Evolutionary conservation across 208 protist species (phyloP), one percentile per base, ranked within the genome.

Genomic region (Porcisia deanei): DNA sequence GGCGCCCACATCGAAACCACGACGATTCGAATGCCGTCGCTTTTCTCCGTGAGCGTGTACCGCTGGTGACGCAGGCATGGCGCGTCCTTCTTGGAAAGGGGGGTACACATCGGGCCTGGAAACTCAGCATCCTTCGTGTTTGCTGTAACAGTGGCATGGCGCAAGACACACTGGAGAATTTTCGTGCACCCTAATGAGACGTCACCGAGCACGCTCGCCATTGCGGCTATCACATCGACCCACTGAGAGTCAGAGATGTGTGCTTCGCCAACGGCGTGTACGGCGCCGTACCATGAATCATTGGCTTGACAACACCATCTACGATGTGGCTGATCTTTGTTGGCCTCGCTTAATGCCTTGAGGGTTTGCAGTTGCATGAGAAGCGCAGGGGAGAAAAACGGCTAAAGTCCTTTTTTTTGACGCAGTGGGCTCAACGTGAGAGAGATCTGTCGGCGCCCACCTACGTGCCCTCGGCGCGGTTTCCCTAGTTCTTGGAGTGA

Each of bases 41-140:
- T 94, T 73, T 96, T 96, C 71, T 96, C 89, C 7, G 89, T 94
- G 22, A 96, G 73, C 16, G 84, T 85, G 79, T 94, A 96, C 41
- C 52, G n/a, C 4, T 73, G 55, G 47, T 73, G 54, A 6, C 67
- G 73, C 39, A 91, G 57, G 47, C 58, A 34, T 0, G 39, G n/a
- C 58, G 81, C 53, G 76, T 94, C 78, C 41, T 78, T 75, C 57
- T 87, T 89, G n/a, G 86, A 79, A 47, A 96, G 67, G 25, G 91
- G 91, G 9, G 85, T 89, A 79, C 91, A 96, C 66, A 94, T 83
- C 34, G 91, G 88, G 0, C 91, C 91, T 7, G 89, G 89, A 66
- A 96, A 96, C 55, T 84, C 85, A 2, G 60, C 54, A 1, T 55
- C 22, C 16, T 81, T 76, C 0, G 77, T 49, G 47, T 16, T 59